phyloP scores from a whole-genome alignment of 345 rosid species.

The Citrus medica region DNA sequence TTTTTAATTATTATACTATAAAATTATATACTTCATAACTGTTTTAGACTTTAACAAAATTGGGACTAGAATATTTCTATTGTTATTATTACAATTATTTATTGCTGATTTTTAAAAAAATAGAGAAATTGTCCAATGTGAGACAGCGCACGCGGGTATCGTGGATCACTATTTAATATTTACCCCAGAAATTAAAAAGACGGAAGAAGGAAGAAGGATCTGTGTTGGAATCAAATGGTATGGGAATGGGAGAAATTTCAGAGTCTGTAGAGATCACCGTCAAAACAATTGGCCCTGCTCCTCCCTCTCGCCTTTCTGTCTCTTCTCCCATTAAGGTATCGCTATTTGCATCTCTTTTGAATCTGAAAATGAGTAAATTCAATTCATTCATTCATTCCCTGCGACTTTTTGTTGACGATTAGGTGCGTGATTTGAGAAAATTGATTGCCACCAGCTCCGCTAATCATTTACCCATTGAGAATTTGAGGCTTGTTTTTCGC shows the following conservation, averaged over 20 bases:
- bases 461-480: slow-evolving; percentile 44
- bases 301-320: slow-evolving; percentile 56
- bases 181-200: too few species aligned
- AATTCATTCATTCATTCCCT: not conserved
- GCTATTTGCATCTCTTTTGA: not conserved
- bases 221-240: not conserved
- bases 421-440: slow-evolving; percentile 71
- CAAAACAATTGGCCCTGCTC: slow-evolving; percentile 77
- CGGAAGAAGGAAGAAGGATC: not conserved
- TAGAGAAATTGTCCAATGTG: not conserved
- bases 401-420: slow-evolving; percentile 9
- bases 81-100: too few species aligned
- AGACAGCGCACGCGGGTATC: not conserved
- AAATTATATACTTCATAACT: too few species aligned
- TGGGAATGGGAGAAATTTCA: slow-evolving; percentile 13
- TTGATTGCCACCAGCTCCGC: slow-evolving; percentile 47
- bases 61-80: too few species aligned
- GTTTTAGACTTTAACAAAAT: not conserved
- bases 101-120: not conserved
- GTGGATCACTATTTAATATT: too few species aligned
- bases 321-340: slow-evolving; percentile 56
- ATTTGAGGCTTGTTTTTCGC: slow-evolving; percentile 63
- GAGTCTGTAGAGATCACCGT: slow-evolving; percentile 31
- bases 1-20: not conserved
- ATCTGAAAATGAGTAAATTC: not conserved